phyloP scores from a whole-genome alignment of 306 rosid species.

The Inga laurina region DNA sequence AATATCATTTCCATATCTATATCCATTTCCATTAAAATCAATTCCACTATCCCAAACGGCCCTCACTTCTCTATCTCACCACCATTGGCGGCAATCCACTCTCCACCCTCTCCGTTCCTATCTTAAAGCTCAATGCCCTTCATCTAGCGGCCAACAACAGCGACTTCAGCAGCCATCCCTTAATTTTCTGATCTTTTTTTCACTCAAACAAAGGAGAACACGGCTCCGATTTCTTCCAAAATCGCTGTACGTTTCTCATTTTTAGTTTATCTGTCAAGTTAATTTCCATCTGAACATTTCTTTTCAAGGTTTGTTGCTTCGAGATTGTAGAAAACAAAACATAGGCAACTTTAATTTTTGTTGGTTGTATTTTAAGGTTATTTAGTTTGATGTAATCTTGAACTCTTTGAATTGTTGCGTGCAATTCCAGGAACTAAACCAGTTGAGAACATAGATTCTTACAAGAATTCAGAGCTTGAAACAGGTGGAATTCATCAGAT shows the following conservation, averaged over 20 bases:
- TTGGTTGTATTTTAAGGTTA: neutral
- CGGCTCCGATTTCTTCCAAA: slow-evolving; percentile 67
- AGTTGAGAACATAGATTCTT: slow-evolving; percentile 87
- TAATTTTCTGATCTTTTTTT: neutral
- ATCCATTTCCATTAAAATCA: too few species aligned
- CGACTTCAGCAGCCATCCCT: too few species aligned
- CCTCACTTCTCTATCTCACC: too few species aligned
- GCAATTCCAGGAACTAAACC: slow-evolving; percentile 72
- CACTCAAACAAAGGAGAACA: slow-evolving; percentile 71
- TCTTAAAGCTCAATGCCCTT: too few species aligned
- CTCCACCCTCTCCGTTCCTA: too few species aligned
- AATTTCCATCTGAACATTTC: neutral
- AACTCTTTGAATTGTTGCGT: neutral
- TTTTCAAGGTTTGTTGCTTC: slow-evolving; percentile 9
- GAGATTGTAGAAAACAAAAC: neutral
- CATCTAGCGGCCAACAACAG: too few species aligned
- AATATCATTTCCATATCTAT: too few species aligned
- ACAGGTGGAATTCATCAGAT: slow-evolving; percentile 49
- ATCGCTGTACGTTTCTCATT: slow-evolving; percentile 48
- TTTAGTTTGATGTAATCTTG: neutral
- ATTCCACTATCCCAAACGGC: too few species aligned
- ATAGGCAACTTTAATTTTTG: neutral
- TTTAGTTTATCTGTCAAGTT: too few species aligned
- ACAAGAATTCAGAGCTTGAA: slow-evolving; percentile 80
- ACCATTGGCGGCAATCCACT: too few species aligned